Percentiles rank a stretch among this genome's conserved stretches.
phyloP scores from a whole-genome alignment of 73 alveolate genomes.

The Chromera velia region DNA sequence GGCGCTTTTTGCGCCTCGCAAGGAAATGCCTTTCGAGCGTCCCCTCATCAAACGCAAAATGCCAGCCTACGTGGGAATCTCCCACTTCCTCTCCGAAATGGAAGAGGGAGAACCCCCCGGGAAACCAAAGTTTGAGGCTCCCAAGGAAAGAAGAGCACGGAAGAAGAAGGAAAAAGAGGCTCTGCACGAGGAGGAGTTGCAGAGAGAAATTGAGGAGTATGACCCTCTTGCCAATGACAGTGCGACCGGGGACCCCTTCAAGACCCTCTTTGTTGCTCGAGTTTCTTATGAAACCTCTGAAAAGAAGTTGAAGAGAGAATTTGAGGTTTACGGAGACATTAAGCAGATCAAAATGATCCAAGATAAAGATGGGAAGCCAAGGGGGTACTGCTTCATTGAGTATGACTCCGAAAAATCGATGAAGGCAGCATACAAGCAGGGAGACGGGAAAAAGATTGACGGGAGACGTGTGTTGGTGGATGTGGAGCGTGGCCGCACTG shows the following conservation, averaged over 20 bases:
- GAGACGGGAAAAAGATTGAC: slow-evolving; percentile 60
- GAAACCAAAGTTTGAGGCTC: neutral
- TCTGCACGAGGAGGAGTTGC: slow-evolving; percentile 50
- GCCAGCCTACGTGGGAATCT: neutral
- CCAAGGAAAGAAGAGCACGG: neutral
- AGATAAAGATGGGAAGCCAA: slow-evolving; percentile 72
- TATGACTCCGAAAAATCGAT: slow-evolving; percentile 65
- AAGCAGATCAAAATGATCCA: slow-evolving; percentile 63
- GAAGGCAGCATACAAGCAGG: slow-evolving; percentile 56
- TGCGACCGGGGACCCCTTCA: slow-evolving; percentile 72
- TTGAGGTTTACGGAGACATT: slow-evolving; percentile 73
- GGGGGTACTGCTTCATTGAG: slow-evolving; percentile 78
- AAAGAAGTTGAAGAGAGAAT: slow-evolving; percentile 61
- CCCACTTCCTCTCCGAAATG: neutral
- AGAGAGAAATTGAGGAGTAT: slow-evolving; percentile 57
- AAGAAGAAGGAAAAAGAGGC: slow-evolving; percentile 46
- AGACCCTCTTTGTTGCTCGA: slow-evolving; percentile 72
- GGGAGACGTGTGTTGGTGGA: slow-evolving; percentile 74
- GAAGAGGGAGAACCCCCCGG: neutral
- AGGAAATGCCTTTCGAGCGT: neutral
- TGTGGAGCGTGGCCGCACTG: slow-evolving; percentile 78
- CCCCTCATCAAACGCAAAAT: neutral
- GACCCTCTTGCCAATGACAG: slow-evolving; percentile 70
- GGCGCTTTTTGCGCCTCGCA: neutral
- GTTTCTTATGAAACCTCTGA: slow-evolving; percentile 67